phyloP scores from a whole-genome alignment of 192 early-diverging fungal genomes.

The Coemansia interrupta region DNA sequence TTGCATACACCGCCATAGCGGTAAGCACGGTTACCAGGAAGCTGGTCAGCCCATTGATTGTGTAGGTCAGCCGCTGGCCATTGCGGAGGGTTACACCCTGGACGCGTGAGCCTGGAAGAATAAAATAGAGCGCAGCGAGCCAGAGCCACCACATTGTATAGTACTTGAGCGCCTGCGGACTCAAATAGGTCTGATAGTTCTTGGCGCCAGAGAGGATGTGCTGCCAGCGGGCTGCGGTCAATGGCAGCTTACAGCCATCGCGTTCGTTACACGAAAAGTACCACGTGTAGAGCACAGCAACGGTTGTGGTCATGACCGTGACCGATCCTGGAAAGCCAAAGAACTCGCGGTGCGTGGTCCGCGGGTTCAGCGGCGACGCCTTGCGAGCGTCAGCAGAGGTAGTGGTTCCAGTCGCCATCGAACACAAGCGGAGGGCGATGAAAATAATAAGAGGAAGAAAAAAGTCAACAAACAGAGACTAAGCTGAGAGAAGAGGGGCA shows the following conservation, averaged over 20 bases:
- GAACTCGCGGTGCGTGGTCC: constrained; percentile 79
- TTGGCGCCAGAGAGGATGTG: constrained; percentile 38
- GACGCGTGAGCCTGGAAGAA: constrained; percentile 63
- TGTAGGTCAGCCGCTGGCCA: constrained; percentile 73
- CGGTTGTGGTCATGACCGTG: constrained; percentile 52
- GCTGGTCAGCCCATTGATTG: constrained; percentile 75
- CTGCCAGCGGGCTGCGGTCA: constrained; percentile 17
- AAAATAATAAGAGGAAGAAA: not conserved
- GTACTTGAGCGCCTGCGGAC: constrained; percentile 22
- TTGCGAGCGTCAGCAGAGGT: not conserved
- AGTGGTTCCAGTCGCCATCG: not conserved
- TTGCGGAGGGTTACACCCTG: constrained; percentile 70
- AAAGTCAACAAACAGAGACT: not conserved
- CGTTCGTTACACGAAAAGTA: constrained; percentile 50
- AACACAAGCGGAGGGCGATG: not conserved
- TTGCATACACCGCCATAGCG: constrained; percentile 38
- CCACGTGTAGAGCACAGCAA: constrained; percentile 45
- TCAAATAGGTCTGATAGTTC: constrained; percentile 53
- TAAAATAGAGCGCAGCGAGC: constrained; percentile 62
- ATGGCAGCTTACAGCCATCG: constrained; percentile 56
- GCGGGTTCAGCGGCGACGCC: constrained; percentile 54
- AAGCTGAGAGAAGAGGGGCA: not conserved
- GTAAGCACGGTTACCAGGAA: constrained; percentile 54
- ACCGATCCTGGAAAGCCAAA: constrained; percentile 63
- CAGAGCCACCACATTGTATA: constrained; percentile 69